Evolutionary conservation across 345 rosid species (phyloP).

Genomic region (Eucalyptus sideroxylon): DNA sequence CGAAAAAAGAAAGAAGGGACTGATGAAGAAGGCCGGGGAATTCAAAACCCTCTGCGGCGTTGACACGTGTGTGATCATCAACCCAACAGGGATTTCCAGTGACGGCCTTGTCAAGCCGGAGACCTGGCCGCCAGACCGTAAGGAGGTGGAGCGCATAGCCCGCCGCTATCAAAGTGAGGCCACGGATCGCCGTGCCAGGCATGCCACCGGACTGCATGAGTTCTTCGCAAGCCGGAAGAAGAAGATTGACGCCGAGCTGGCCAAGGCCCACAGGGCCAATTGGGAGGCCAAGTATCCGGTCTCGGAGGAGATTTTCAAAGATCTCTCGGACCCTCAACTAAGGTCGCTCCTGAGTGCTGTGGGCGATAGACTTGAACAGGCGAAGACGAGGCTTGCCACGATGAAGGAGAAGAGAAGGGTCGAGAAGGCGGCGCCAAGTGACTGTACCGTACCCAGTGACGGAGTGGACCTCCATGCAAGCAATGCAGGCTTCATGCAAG

Average conservation of each 20-base stretch:
- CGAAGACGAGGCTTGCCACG: neutral
- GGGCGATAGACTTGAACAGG: neutral
- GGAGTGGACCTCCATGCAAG: neutral
- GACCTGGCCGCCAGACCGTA: neutral
- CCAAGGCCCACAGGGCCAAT: neutral
- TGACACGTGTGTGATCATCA: neutral
- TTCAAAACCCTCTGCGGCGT: neutral
- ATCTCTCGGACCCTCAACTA: neutral
- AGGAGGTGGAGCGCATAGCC: neutral
- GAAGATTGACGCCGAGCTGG: neutral
- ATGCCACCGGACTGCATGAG: neutral
- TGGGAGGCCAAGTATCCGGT: neutral
- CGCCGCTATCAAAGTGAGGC: neutral
- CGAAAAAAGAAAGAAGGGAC: neutral
- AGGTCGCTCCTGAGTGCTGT: neutral
- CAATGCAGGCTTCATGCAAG: neutral
- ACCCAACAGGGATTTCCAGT: neutral
- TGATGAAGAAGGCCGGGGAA: neutral
- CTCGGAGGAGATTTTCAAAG: neutral
- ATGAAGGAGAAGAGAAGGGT: neutral
- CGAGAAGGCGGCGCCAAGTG: neutral
- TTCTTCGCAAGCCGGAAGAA: neutral
- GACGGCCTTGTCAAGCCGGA: neutral
- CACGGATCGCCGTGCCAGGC: neutral
- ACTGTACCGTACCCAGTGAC: neutral